Evolutionary conservation across 768 basidiomycete genomes (phyloP).

Genomic region (Lentinula sp.): DNA sequence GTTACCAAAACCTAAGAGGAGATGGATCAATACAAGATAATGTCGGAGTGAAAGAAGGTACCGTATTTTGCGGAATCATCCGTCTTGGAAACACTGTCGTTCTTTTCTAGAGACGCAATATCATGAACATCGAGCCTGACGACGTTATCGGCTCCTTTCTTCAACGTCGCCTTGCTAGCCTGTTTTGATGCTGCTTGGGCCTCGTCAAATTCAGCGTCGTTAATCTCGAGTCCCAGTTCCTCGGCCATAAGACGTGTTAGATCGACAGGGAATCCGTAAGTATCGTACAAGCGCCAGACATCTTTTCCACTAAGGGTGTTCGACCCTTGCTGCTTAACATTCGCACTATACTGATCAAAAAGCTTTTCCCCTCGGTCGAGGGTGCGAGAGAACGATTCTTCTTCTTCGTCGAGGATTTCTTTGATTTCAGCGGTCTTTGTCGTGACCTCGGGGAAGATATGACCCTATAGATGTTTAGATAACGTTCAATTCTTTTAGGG

Average conservation of each 20-base stretch:
- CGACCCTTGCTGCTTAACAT: slow-evolving; percentile 54
- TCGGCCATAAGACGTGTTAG: slow-evolving; percentile 96
- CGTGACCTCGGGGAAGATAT: slow-evolving; percentile 88
- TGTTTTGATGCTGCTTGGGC: slow-evolving; percentile 87
- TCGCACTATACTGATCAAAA: slow-evolving; percentile 80
- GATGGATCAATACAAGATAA: background rate
- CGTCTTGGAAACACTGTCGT: slow-evolving; percentile 76
- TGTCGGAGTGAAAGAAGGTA: slow-evolving; percentile 23
- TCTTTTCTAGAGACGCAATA: slow-evolving; percentile 78
- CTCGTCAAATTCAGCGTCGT: slow-evolving; percentile 83
- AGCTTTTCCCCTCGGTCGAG: slow-evolving; percentile 94
- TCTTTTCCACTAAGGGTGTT: slow-evolving; percentile 82
- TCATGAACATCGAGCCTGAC: slow-evolving; percentile 97
- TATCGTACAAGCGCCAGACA: slow-evolving; percentile 97
- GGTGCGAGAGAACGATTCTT: slow-evolving; percentile 95
- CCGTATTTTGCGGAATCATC: slow-evolving; percentile 91
- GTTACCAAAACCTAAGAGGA: slow-evolving; percentile 62
- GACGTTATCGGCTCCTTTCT: slow-evolving; percentile 57
- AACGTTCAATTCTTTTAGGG: slow-evolving; percentile 4
- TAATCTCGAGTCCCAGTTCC: slow-evolving; percentile 78
- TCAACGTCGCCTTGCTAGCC: slow-evolving; percentile 80
- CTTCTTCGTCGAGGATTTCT: slow-evolving; percentile 95
- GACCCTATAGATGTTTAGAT: slow-evolving; percentile 44
- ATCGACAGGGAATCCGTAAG: slow-evolving; percentile 97
- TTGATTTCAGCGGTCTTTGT: slow-evolving; percentile 79